Base-by-base conservation (phyloP, 106 monocot genomes). In the Cymbidium sinense region DNA sequence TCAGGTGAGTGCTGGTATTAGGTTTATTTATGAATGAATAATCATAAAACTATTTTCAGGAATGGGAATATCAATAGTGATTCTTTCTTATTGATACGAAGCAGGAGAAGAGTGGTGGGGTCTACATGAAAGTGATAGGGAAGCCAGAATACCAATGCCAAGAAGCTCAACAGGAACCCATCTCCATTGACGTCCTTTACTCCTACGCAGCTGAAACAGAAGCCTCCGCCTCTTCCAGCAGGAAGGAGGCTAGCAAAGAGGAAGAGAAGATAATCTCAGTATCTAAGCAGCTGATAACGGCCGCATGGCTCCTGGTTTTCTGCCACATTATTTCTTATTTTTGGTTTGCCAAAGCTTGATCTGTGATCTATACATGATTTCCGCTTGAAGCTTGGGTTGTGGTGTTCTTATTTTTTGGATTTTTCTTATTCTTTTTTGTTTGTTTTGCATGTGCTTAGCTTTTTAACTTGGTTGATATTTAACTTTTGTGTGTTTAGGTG, bases 1-100 rank as follows among this genome's bases (percentile, higher is more conserved):
- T 7, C 87, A 84, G 84, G 83, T 87, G 41, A 70, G 27, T 47
- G 2, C 15, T 29, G 9, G 11, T 15, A n/a, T 43, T 35, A 9
- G 37, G 11, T 41, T 34, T n/a, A n/a, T 41, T 27, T 39, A 3
- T 39, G 41, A 41, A 41, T 41, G 41, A 41, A 41, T 41, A 6
- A 41, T 41, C 9, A n/a, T n/a, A n/a, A n/a, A n/a, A n/a, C n/a
- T n/a, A n/a, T n/a, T n/a, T n/a, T n/a, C n/a, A n/a, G n/a, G n/a
- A n/a, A n/a, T n/a, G n/a, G n/a, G n/a, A n/a, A n/a, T n/a, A n/a
- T n/a, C n/a, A n/a, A n/a, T n/a, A n/a, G n/a, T n/a, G n/a, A n/a
- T n/a, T n/a, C n/a, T n/a, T n/a, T n/a, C n/a, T n/a, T n/a, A n/a
- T n/a, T n/a, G n/a, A n/a, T n/a, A n/a, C n/a, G n/a, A n/a, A n/a